phyloP scores from a whole-genome alignment of 495 filamentous ascomycete species.

The Pseudomonodictys pantanalensis region DNA sequence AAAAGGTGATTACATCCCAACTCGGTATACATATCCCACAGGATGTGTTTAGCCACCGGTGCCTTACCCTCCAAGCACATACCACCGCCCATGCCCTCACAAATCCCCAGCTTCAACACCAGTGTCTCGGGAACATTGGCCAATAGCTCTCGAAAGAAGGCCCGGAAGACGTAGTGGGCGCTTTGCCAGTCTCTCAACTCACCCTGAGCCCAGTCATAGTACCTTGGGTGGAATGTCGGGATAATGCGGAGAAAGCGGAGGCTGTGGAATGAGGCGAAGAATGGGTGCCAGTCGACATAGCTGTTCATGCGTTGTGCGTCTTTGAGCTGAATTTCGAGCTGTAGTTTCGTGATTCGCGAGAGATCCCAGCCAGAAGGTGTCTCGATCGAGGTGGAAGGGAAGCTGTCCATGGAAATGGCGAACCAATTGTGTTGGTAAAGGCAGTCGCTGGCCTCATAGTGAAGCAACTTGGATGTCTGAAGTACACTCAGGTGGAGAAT shows the following conservation, averaged over 20 bases:
- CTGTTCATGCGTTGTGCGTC: conserved; percentile 26
- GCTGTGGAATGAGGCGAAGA: conserved; percentile 11
- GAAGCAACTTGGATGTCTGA: conserved; percentile 15
- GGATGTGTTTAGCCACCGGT: background rate
- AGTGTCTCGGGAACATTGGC: conserved; percentile 7
- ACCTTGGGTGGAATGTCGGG: conserved; percentile 21
- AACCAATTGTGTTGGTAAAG: conserved; percentile 28
- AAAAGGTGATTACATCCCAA: background rate
- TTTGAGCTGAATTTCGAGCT: conserved; percentile 29
- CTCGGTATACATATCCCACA: conserved; percentile 17
- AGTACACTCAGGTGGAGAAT: conserved; percentile 19
- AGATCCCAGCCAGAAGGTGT: conserved; percentile 18
- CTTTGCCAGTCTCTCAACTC: conserved; percentile 12
- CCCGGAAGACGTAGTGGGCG: conserved; percentile 20
- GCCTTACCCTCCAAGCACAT: conserved; percentile 16
- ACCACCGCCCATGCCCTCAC: background rate
- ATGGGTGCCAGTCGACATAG: conserved; percentile 19
- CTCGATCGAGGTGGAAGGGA: conserved; percentile 1
- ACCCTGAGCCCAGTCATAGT: conserved; percentile 23
- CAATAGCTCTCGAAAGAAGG: conserved; percentile 23
- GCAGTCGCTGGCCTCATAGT: conserved; percentile 16
- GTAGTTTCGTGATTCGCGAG: conserved; percentile 21
- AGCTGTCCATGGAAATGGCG: conserved; percentile 20
- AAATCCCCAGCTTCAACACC: conserved; percentile 10
- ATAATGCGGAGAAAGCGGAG: conserved; percentile 21